Evolutionary conservation across 148 eudicot genomes (phyloP).

Genomic region (Chenopodium album): DNA sequence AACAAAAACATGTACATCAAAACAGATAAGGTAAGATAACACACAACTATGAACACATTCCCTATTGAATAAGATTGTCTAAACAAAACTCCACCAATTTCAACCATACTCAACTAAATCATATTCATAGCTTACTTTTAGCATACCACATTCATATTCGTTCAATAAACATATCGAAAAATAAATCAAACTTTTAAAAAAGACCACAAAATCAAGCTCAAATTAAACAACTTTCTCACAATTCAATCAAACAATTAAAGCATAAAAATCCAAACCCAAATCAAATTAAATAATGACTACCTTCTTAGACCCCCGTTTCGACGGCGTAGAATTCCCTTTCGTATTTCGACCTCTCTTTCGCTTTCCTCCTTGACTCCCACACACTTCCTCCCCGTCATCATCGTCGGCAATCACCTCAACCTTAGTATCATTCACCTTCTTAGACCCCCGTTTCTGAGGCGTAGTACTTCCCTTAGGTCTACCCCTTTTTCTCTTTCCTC

Average conservation of each 20-base stretch:
- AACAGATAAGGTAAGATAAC: background rate
- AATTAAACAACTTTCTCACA: background rate
- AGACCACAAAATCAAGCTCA: background rate
- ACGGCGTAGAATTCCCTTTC: slow-evolving; percentile 34
- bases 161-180: too few relatives aligned
- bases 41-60: background rate
- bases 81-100: too few relatives aligned
- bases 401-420: slow-evolving; percentile 22
- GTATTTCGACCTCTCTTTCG: slow-evolving; percentile 34
- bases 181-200: too few relatives aligned
- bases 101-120: background rate
- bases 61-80: too few relatives aligned
- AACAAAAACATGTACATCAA: background rate
- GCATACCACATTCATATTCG: background rate
- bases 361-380: slow-evolving; percentile 43
- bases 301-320: slow-evolving; percentile 50
- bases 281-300: slow-evolving; percentile 31
- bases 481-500: slow-evolving; percentile 34
- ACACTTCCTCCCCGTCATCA: slow-evolving; percentile 32
- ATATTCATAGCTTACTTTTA: background rate
- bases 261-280: background rate
- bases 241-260: background rate
- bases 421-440: slow-evolving; percentile 35
- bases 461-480: slow-evolving; percentile 36
- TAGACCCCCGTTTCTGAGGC: slow-evolving; percentile 41